Evolutionary conservation across 371 early-diverging fungal species (phyloP).

Genomic region (Phascolomyces articulosus): DNA sequence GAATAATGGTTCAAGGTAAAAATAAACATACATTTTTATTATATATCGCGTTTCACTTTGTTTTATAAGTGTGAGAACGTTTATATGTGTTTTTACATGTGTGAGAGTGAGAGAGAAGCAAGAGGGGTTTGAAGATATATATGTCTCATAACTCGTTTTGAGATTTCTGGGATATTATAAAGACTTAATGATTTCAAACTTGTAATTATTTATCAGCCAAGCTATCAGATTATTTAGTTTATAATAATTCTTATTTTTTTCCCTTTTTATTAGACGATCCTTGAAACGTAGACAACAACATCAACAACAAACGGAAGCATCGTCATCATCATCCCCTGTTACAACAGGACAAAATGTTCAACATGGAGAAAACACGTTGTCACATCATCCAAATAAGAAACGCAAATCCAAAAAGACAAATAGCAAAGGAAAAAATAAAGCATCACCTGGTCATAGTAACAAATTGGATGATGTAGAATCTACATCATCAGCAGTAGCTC

Average conservation of each 20-base stretch:
- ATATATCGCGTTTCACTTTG: no score
- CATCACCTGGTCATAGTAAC: background rate
- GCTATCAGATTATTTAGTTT: no score
- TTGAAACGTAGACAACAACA: constrained; percentile 2
- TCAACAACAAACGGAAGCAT: background rate
- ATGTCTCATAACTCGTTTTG: no score
- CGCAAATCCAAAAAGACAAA: background rate
- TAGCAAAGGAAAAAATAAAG: background rate
- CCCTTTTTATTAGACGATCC: background rate
- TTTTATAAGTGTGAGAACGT: no score
- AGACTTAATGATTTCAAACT: background rate
- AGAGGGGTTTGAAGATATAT: no score
- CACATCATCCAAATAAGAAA: background rate
- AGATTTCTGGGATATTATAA: background rate
- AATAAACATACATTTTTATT: no score
- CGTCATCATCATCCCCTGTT: background rate
- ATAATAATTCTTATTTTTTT: background rate
- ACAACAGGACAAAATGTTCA: no score
- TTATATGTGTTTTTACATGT: no score
- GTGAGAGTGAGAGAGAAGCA: no score
- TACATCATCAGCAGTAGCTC: no score
- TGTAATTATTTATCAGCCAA: no score
- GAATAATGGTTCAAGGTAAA: background rate
- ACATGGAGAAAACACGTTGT: background rate
- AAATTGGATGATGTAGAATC: no score